Conservation (phyloP, 2,329 filamentous ascomycete genomes). For the Alternaria metachromatica region DNA sequence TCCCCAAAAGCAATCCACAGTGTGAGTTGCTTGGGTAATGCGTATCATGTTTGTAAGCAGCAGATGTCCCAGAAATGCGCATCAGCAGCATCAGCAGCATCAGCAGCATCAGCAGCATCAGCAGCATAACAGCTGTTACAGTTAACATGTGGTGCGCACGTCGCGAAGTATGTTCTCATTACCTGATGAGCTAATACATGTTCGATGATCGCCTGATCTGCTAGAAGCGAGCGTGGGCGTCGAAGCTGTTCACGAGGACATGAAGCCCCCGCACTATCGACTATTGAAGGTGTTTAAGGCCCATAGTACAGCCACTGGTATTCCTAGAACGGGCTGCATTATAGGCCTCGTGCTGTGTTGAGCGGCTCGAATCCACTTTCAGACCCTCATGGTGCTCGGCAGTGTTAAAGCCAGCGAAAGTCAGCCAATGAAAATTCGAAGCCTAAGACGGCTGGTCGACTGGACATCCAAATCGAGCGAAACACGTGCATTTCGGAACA, state of each 20-base stretch:
- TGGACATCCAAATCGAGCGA: constrained; percentile 23
- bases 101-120: no score
- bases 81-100: no score
- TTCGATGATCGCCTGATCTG: background rate
- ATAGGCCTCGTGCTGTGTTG: constrained; percentile 21
- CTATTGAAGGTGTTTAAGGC: background rate
- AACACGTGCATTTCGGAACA: constrained; percentile 19
- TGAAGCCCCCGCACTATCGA: background rate
- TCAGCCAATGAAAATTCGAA: constrained; percentile 29
- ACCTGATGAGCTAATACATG: background rate
- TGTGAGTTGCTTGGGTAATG: background rate
- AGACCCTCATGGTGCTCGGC: constrained; percentile 14
- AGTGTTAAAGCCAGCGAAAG: constrained; percentile 11
- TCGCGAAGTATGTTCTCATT: background rate
- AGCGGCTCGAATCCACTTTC: constrained; percentile 4
- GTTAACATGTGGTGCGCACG: no score
- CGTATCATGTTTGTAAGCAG: background rate
- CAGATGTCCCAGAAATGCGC: background rate
- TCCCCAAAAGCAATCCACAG: rapidly evolving
- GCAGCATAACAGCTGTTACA: no score
- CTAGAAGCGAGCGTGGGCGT: background rate
- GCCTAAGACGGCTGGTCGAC: constrained; percentile 7
- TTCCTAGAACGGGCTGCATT: constrained; percentile 7
- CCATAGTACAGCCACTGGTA: background rate
- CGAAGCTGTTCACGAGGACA: background rate